phyloP scores from a whole-genome alignment of 768 basidiomycete species.

The Suillus plorans region DNA sequence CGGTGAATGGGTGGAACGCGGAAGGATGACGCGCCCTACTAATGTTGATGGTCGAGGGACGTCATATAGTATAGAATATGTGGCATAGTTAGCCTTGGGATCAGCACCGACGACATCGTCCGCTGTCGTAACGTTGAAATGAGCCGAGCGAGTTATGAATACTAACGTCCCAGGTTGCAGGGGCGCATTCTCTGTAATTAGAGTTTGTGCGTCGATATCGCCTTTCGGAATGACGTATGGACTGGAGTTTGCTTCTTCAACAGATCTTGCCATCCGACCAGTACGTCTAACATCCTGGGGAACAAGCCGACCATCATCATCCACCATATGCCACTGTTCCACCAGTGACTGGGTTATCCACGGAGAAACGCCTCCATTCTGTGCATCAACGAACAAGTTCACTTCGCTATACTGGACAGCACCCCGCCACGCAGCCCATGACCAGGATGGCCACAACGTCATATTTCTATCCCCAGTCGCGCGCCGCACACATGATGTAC shows the following conservation, averaged over 20 bases:
- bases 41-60: not conserved
- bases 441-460: slow-evolving; percentile 23
- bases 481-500: slow-evolving; percentile 12
- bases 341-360: slow-evolving; percentile 17
- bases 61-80: slow-evolving; percentile 14
- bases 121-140: slow-evolving; percentile 10
- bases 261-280: not conserved
- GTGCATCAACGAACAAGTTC: not conserved
- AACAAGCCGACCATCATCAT: slow-evolving; percentile 11
- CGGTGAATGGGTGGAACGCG: slow-evolving; percentile 10
- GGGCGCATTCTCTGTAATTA: slow-evolving; percentile 3
- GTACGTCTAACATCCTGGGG: slow-evolving; percentile 11
- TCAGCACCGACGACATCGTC: not conserved
- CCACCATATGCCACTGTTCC: slow-evolving; percentile 17
- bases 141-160: slow-evolving; percentile 20
- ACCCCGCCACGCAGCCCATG: slow-evolving; percentile 27
- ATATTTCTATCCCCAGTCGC: not conserved
- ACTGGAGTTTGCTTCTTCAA: not conserved
- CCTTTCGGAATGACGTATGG: slow-evolving; percentile 10
- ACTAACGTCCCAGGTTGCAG: slow-evolving; percentile 21
- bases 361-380: not conserved
- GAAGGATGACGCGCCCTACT: slow-evolving; percentile 20
- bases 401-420: slow-evolving; percentile 10
- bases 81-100: slow-evolving; percentile 1
- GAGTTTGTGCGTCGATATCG: not conserved